Evolutionary conservation across 305 asterid genomes (phyloP).

Genomic region (Fraxinus sp.): DNA sequence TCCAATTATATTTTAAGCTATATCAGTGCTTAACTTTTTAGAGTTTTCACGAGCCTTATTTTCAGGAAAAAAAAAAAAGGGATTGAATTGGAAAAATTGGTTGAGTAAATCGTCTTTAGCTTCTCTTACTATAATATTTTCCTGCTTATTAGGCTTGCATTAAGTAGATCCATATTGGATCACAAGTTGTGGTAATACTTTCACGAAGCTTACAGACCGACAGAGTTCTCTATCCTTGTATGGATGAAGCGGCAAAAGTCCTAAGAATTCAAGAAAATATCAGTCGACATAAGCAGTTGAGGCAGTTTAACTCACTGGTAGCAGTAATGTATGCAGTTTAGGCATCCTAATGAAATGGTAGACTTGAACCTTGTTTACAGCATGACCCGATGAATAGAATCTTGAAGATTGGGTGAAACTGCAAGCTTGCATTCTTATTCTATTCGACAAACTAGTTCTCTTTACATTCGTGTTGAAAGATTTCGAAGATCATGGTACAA

Average conservation of each 20-base stretch:
- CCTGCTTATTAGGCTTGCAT: neutral
- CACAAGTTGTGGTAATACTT: neutral
- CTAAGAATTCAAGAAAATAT: neutral
- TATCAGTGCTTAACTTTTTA: neutral
- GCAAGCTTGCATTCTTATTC: constrained; percentile 9
- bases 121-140: neutral
- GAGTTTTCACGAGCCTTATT: neutral
- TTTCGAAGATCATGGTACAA: constrained; percentile 22
- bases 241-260: neutral
- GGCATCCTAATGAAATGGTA: neutral
- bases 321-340: neutral
- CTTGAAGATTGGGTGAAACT: neutral
- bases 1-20: neutral
- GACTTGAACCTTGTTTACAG: neutral
- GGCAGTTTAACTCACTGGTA: neutral
- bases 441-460: constrained; percentile 30
- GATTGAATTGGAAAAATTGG: neutral
- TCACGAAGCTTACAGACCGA: neutral
- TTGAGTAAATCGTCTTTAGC: neutral
- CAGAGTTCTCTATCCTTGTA: neutral
- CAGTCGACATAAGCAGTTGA: neutral
- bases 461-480: constrained; percentile 28
- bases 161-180: neutral
- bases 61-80: neutral
- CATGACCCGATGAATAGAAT: neutral